Percentiles rank a stretch among this genome's conserved stretches.
Conservation (phyloP, 148 eudicot genomes). For the Persicaria maculosa region DNA sequence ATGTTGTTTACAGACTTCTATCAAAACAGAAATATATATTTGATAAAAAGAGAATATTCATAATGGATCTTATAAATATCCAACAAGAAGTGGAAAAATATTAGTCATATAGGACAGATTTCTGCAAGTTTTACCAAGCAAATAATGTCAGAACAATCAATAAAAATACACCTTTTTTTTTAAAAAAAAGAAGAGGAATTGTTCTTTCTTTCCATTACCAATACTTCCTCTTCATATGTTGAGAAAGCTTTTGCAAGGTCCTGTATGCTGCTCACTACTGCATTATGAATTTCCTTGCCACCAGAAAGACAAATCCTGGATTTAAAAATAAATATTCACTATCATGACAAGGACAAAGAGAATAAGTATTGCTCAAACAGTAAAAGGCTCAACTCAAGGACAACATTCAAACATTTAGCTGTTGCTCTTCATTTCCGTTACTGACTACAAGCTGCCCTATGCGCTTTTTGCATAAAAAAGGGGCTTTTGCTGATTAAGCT, state of each 20-base stretch:
- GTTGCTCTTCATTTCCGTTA: neutral
- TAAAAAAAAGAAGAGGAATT: neutral
- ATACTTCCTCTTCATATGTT: constrained; percentile 85
- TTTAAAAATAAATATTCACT: neutral
- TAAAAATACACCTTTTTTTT: too few relatives aligned
- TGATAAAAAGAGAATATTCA: neutral
- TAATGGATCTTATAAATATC: neutral
- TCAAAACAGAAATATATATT: neutral
- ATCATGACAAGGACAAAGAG: neutral
- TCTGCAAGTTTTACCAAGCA: constrained; percentile 1
- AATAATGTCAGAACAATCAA: neutral
- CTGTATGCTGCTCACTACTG: constrained; percentile 90
- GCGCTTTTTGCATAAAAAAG: too few relatives aligned
- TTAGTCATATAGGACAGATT: neutral
- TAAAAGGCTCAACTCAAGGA: neutral
- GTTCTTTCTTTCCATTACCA: constrained; percentile 42
- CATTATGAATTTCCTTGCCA: constrained; percentile 92
- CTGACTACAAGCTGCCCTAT: neutral
- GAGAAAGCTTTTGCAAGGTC: constrained; percentile 88
- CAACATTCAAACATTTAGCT: constrained; percentile 1
- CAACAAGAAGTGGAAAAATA: neutral
- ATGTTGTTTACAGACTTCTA: neutral
- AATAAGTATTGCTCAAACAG: neutral
- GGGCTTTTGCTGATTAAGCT: too few relatives aligned
- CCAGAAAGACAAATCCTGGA: constrained; percentile 93